Conservation (phyloP, 352 stramenopile species). For the Phytophthora pseudosyringae region DNA sequence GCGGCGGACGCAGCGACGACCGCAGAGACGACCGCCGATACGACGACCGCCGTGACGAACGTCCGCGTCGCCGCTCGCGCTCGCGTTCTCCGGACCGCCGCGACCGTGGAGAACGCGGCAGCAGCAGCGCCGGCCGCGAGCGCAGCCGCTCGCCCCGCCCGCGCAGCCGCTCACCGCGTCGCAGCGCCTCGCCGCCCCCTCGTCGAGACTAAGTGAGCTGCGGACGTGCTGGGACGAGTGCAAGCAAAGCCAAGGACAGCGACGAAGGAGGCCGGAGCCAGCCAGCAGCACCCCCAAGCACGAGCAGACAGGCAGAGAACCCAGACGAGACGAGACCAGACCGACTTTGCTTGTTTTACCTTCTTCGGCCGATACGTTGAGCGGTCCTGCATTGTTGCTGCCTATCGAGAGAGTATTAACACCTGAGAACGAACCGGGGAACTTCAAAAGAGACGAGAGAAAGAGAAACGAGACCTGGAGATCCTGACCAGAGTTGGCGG, state of each 20-base stretch:
- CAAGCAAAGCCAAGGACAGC: slow-evolving; percentile 2
- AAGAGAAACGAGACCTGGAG: slow-evolving; percentile 28
- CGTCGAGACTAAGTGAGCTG: slow-evolving; percentile 55
- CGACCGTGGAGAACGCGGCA: slow-evolving; percentile 42
- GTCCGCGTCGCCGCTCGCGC: slow-evolving; percentile 44
- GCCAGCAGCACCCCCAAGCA: slow-evolving; percentile 10
- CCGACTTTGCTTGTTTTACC: slow-evolving; percentile 36
- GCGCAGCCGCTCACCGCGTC: slow-evolving; percentile 51
- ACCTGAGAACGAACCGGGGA: slow-evolving; percentile 38
- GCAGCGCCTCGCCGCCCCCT: slow-evolving; percentile 43
- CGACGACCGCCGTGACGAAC: slow-evolving; percentile 42
- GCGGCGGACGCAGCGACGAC: slow-evolving; percentile 41
- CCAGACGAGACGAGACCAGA: slow-evolving; percentile 32
- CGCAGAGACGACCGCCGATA: slow-evolving; percentile 42
- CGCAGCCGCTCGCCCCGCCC: slow-evolving; percentile 53
- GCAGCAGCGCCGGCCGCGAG: slow-evolving; percentile 40
- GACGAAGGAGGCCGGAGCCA: background rate
- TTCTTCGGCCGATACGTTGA: slow-evolving; percentile 28
- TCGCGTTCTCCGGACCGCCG: slow-evolving; percentile 53
- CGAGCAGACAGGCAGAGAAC: slow-evolving; percentile 27
- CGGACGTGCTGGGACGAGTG: slow-evolving; percentile 6
- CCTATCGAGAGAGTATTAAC: slow-evolving; percentile 38
- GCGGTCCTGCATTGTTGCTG: slow-evolving; percentile 36
- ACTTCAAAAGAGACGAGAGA: slow-evolving; percentile 36
- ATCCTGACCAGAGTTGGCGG: slow-evolving; percentile 37